Conservation (phyloP, 805 yeast genomes). For the Candida silvicultrix region DNA sequence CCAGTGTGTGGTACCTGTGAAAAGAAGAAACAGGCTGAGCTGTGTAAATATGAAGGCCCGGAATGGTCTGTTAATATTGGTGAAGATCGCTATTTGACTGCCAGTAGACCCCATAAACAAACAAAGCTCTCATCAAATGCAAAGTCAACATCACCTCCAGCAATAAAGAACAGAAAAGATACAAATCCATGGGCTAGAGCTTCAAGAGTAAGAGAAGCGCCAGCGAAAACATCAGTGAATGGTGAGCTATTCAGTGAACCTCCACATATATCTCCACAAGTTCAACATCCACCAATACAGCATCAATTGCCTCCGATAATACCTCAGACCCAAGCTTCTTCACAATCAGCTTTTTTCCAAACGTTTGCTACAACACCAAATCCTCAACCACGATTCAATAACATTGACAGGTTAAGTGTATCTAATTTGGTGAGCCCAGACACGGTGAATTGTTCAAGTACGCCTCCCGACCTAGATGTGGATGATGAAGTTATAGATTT, state of each 20-base stretch:
- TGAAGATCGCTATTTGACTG: background rate
- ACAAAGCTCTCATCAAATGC: background rate
- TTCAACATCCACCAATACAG: too few relatives aligned
- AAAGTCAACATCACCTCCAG: too few relatives aligned
- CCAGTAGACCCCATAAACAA: background rate
- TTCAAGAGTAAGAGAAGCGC: too few relatives aligned
- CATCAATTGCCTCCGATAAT: background rate
- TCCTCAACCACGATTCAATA: background rate
- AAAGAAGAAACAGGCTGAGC: conserved; percentile 8
- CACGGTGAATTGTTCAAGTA: background rate
- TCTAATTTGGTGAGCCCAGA: background rate
- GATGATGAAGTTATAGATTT: conserved; percentile 9
- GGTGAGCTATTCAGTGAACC: too few relatives aligned
- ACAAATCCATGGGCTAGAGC: too few relatives aligned
- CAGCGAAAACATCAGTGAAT: too few relatives aligned
- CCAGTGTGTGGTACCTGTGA: conserved; percentile 19
- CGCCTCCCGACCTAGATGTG: background rate
- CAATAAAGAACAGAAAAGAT: too few relatives aligned
- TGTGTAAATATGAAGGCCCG: conserved; percentile 17
- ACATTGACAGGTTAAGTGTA: background rate
- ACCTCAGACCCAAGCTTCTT: background rate
- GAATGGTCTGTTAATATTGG: conserved; percentile 11
- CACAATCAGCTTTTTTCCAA: background rate
- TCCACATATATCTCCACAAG: too few relatives aligned
- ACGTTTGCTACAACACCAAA: background rate